These are phyloP conservation scores for Talaromyces trachyspermus DNA, from an alignment of 495 filamentous ascomycete species.

Conservation along the genomic window DNA sequence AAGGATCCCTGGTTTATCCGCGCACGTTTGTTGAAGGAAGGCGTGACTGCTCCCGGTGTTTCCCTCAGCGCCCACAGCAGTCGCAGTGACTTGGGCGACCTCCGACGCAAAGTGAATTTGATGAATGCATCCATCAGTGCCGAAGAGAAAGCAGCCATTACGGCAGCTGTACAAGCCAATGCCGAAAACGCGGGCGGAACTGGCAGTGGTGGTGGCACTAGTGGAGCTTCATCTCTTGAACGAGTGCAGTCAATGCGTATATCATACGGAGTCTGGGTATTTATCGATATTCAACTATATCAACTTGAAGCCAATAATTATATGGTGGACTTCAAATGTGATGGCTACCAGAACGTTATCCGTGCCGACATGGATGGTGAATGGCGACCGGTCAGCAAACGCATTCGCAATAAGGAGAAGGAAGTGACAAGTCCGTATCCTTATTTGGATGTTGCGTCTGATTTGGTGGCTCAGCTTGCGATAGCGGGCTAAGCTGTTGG, in stretches of 20 bases:
- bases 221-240: slow-evolving; percentile 38
- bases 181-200: slow-evolving; percentile 17
- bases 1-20: slow-evolving; percentile 95
- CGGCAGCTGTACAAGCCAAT: slow-evolving; percentile 18
- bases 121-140: slow-evolving; percentile 33
- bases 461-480: slow-evolving; percentile 47
- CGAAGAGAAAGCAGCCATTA: slow-evolving; percentile 33
- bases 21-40: slow-evolving; percentile 75
- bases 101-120: slow-evolving; percentile 38
- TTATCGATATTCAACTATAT: slow-evolving; percentile 94
- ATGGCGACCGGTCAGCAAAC: slow-evolving; percentile 42
- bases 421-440: slow-evolving; percentile 50
- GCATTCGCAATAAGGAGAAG: slow-evolving; percentile 45
- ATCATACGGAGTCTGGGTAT: slow-evolving; percentile 54
- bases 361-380: slow-evolving; percentile 37
- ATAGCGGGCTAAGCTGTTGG: slow-evolving; percentile 22
- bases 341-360: slow-evolving; percentile 84
- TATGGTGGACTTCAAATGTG: slow-evolving; percentile 97
- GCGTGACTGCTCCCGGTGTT: slow-evolving; percentile 46
- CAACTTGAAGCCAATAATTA: slow-evolving; percentile 89
- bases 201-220: slow-evolving; percentile 20
- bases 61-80: slow-evolving; percentile 50
- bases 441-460: slow-evolving; percentile 48
- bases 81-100: slow-evolving; percentile 48
- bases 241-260: slow-evolving; percentile 27